phyloP scores from a whole-genome alignment of 352 stramenopile species.

The Pythium rhizo-oryzae region DNA sequence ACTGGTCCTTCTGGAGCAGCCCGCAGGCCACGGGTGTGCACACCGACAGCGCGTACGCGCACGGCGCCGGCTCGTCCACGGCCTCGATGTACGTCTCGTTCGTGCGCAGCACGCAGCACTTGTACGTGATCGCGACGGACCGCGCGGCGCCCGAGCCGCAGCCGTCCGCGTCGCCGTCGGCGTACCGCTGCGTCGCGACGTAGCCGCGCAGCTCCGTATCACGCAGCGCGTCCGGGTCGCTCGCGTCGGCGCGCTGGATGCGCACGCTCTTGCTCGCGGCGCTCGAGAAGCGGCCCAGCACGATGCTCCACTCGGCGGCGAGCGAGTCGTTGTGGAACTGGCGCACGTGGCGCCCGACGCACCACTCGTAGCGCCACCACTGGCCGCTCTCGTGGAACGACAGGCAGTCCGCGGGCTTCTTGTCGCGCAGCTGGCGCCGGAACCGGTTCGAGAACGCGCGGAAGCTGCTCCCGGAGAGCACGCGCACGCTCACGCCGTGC shows the following conservation, averaged over 20 bases:
- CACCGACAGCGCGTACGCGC: constrained; percentile 65
- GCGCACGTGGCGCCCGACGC: constrained; percentile 62
- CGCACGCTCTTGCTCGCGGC: constrained; percentile 41
- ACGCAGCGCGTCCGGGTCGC: constrained; percentile 40
- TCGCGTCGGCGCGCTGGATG: constrained; percentile 32
- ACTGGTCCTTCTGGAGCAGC: constrained; percentile 71
- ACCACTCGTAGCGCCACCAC: constrained; percentile 91
- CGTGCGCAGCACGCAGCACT: constrained; percentile 75
- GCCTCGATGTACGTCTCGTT: constrained; percentile 85
- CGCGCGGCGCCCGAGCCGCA: constrained; percentile 7
- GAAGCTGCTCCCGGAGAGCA: constrained; percentile 63
- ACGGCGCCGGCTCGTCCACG: constrained; percentile 53
- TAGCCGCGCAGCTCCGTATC: constrained; percentile 64
- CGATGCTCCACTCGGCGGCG: constrained; percentile 29
- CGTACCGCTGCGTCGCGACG: constrained; percentile 56
- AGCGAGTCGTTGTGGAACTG: constrained; percentile 54
- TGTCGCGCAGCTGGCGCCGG: constrained; percentile 49
- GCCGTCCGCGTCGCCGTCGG: constrained; percentile 35
- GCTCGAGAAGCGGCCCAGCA: constrained; percentile 45
- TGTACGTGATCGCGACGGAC: constrained; percentile 52
- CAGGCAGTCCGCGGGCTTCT: constrained; percentile 41
- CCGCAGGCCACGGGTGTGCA: constrained; percentile 78
- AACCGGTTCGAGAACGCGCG: constrained; percentile 74
- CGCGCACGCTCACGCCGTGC: constrained; percentile 44
- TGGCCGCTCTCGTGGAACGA: constrained; percentile 54